Percentiles rank a stretch among this genome's conserved stretches.
phyloP scores from a whole-genome alignment of 805 yeast genomes.

The Sugiyamaella americana region DNA sequence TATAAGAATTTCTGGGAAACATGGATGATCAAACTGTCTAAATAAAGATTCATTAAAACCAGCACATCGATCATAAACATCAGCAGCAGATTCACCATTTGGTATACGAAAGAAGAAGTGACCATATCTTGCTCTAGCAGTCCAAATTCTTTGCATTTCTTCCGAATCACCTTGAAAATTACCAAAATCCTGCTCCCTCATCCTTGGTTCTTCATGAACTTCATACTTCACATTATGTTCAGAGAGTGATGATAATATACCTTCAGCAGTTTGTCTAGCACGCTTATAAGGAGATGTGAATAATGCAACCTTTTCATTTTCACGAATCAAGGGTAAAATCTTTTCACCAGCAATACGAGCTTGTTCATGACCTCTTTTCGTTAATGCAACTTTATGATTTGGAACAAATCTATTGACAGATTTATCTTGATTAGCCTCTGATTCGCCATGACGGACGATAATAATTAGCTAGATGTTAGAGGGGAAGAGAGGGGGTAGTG shows the following conservation, averaged over 20 bases:
- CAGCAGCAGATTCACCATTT: constrained; percentile 93
- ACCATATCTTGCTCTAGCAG: constrained; percentile 81
- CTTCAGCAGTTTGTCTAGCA: constrained; percentile 77
- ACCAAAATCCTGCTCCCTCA: constrained; percentile 94
- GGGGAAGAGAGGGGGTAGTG: neutral
- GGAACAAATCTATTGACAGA: constrained; percentile 70
- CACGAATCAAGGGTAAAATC: constrained; percentile 33
- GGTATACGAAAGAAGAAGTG: constrained; percentile 86
- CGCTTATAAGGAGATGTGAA: constrained; percentile 83
- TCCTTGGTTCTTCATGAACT: constrained; percentile 79
- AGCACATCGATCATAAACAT: constrained; percentile 85
- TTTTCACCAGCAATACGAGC: constrained; percentile 34
- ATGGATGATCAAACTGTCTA: constrained; percentile 62
- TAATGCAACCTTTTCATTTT: constrained; percentile 59
- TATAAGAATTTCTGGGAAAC: constrained; percentile 75
- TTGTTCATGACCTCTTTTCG: constrained; percentile 56
- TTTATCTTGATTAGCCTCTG: constrained; percentile 85
- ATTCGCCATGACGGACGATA: constrained; percentile 86
- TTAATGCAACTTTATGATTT: constrained; percentile 72
- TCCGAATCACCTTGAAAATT: constrained; percentile 70
- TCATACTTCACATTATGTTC: constrained; percentile 41
- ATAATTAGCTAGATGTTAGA: constrained; percentile 48
- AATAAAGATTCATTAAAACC: constrained; percentile 83
- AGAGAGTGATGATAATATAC: constrained; percentile 50
- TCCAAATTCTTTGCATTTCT: constrained; percentile 77